Conservation (phyloP, 371 early-diverging fungal genomes). For the Amoeboaphelidium occidentale region DNA sequence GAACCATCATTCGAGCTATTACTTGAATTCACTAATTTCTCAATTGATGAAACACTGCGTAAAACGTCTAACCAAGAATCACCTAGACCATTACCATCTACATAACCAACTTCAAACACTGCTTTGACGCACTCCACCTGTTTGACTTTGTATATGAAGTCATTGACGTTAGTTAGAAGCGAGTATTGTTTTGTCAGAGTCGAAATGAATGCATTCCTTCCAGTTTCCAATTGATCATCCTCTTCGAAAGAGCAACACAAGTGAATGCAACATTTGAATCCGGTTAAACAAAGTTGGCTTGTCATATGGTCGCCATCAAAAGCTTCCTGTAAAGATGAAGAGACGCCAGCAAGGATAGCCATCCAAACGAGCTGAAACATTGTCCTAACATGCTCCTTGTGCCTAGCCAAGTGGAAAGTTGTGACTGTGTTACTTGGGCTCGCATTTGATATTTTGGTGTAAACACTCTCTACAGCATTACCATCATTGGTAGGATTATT, state of each 20-base stretch:
- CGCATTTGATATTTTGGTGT: not conserved
- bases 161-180: conserved; percentile 43
- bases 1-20: not conserved
- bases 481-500: not conserved
- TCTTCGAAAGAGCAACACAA: conserved; percentile 41
- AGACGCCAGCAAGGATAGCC: conserved; percentile 53
- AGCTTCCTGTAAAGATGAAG: conserved; percentile 58
- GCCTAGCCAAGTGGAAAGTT: conserved; percentile 10
- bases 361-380: conserved; percentile 88
- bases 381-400: conserved; percentile 60
- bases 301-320: conserved; percentile 36
- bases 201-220: conserved; percentile 65
- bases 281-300: conserved; percentile 38
- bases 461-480: not conserved
- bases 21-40: conserved; percentile 23
- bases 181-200: conserved; percentile 70
- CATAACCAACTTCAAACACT: conserved; percentile 50
- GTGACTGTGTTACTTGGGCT: not conserved
- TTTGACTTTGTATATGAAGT: conserved; percentile 39
- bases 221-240: conserved; percentile 59
- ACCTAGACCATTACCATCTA: conserved; percentile 51
- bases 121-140: conserved; percentile 65
- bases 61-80: conserved; percentile 72
- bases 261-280: conserved; percentile 51
- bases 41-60: conserved; percentile 62